Conservation (phyloP, 306 rosid species). For the Trichosanthes truncata region DNA sequence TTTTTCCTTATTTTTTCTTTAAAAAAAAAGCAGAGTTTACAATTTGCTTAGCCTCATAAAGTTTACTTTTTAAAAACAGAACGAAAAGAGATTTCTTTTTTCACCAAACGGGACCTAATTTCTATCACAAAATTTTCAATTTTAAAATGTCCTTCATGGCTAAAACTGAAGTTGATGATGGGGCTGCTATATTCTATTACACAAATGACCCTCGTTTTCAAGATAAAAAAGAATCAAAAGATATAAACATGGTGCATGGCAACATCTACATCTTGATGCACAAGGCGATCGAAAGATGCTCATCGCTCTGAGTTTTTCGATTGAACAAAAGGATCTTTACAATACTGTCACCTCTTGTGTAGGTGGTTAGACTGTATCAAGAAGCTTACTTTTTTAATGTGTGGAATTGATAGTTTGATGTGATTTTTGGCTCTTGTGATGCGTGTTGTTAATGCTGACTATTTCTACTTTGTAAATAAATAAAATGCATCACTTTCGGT, state of each 20-base stretch:
- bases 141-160: not conserved
- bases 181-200: not conserved
- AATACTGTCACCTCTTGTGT: not conserved
- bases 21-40: not conserved
- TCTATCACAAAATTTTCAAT: not conserved
- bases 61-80: not conserved
- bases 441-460: not conserved
- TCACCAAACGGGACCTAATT: not conserved
- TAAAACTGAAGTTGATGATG: not conserved
- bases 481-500: not conserved
- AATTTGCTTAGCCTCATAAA: not conserved
- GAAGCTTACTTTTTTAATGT: not conserved
- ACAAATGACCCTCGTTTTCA: not conserved
- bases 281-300: not conserved
- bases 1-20: not conserved
- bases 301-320: not conserved
- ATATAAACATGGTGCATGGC: not conserved
- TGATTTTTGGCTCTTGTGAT: not conserved
- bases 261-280: not conserved
- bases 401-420: not conserved
- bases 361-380: not conserved
- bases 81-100: not conserved
- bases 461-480: not conserved
- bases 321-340: not conserved
- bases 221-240: not conserved